Conservation (phyloP, 495 filamentous ascomycete species). For the Xylaria curta region DNA sequence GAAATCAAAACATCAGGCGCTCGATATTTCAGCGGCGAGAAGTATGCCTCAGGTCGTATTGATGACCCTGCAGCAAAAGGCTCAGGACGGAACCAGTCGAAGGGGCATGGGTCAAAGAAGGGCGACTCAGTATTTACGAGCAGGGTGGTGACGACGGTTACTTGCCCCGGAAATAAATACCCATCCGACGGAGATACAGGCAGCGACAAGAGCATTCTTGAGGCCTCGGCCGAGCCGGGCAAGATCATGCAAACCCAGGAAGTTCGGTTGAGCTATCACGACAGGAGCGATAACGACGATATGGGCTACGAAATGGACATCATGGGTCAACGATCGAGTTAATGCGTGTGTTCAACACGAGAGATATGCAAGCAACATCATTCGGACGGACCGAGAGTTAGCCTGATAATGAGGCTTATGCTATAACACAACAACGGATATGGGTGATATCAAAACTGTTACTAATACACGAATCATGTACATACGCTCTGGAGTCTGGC, state of each 20-base stretch:
- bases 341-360: not conserved
- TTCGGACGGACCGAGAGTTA: not conserved
- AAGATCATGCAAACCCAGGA: constrained; percentile 39
- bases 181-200: constrained; percentile 30
- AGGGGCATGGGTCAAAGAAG: constrained; percentile 7
- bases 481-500: constrained; percentile 15
- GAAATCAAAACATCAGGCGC: constrained; percentile 34
- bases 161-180: constrained; percentile 25
- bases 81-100: constrained; percentile 16
- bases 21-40: constrained; percentile 31
- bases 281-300: constrained; percentile 37
- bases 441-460: not conserved
- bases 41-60: constrained; percentile 29
- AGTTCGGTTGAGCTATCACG: constrained; percentile 34
- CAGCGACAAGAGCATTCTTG: constrained; percentile 39
- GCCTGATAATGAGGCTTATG: not conserved
- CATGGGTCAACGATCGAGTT: constrained; percentile 30
- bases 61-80: not conserved
- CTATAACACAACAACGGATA: not conserved
- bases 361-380: constrained; percentile 5
- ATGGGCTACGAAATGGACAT: constrained; percentile 37
- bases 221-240: constrained; percentile 26
- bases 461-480: not conserved
- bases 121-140: constrained; percentile 27
- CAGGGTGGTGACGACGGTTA: constrained; percentile 30